Conservation (phyloP, 768 basidiomycete species). For the Pleurotus ostreatus region DNA sequence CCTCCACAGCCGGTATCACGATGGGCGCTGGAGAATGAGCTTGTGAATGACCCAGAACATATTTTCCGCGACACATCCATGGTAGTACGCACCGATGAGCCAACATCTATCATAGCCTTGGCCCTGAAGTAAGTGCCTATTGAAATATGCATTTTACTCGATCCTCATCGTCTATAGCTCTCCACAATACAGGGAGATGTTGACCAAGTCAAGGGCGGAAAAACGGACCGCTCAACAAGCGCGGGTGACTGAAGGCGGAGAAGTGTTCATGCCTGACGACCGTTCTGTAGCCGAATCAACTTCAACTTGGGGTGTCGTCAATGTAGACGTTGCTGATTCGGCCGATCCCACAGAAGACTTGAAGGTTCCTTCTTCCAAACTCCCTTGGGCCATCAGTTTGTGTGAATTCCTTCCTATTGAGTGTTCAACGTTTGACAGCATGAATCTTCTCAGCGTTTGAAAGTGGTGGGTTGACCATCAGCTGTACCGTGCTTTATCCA, state of each 20-base stretch:
- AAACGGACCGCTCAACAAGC: slow-evolving; percentile 63
- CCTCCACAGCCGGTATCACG: slow-evolving; percentile 50
- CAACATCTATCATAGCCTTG: slow-evolving; percentile 95
- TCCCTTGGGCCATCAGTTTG: slow-evolving; percentile 81
- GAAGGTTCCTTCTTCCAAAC: slow-evolving; percentile 69
- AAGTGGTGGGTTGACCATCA: slow-evolving; percentile 85
- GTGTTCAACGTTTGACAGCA: no score
- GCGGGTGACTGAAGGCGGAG: slow-evolving; percentile 59
- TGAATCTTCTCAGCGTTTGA: slow-evolving; percentile 65
- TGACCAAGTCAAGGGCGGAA: slow-evolving; percentile 72
- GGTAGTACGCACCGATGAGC: slow-evolving; percentile 94
- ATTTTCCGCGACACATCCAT: slow-evolving; percentile 93
- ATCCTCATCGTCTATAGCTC: slow-evolving; percentile 45
- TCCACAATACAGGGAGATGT: slow-evolving; percentile 77
- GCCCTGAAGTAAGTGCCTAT: slow-evolving; percentile 69
- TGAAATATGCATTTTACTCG: not conserved
- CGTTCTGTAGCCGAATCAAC: slow-evolving; percentile 74
- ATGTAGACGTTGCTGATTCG: slow-evolving; percentile 64
- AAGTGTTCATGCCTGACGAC: slow-evolving; percentile 93
- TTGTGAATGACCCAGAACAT: slow-evolving; percentile 80
- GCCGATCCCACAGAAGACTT: slow-evolving; percentile 75
- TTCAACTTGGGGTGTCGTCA: slow-evolving; percentile 92
- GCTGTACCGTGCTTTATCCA: slow-evolving; percentile 91
- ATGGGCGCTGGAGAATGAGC: slow-evolving; percentile 44
- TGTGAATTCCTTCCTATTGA: slow-evolving; percentile 5